Conservation (phyloP, 805 yeast species). For the Sugiyamaella boreocaroliniensis region DNA sequence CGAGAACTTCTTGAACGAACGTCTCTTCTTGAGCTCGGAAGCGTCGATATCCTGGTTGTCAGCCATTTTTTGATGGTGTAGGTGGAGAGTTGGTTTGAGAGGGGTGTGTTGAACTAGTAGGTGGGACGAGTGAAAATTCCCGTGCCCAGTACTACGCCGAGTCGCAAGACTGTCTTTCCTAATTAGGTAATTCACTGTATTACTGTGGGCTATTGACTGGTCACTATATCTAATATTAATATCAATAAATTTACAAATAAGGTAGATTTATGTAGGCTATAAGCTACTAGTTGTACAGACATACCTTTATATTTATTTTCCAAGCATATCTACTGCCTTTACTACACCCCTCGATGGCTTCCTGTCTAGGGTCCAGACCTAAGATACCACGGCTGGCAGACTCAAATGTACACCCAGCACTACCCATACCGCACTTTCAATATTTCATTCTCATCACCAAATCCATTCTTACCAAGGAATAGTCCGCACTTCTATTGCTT, state of each 20-base stretch:
- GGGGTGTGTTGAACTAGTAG: background rate
- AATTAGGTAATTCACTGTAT: too few species aligned
- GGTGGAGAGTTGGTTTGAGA: background rate
- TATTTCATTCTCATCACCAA: constrained; percentile 12
- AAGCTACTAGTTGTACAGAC: too few species aligned
- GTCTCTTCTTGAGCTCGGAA: constrained; percentile 40
- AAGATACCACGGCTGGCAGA: background rate
- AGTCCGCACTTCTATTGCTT: constrained; percentile 51
- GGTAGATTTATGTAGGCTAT: too few species aligned
- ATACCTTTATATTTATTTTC: background rate
- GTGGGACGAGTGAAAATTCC: background rate
- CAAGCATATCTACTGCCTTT: too few species aligned
- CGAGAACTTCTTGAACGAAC: constrained; percentile 95
- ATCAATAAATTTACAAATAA: background rate
- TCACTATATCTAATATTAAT: background rate
- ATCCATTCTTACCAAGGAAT: constrained; percentile 48
- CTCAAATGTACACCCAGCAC: background rate
- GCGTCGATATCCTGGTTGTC: constrained; percentile 16
- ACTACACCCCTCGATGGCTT: too few species aligned
- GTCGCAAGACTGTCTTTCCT: too few species aligned
- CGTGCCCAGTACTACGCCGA: background rate
- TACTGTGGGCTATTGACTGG: background rate
- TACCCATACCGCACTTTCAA: background rate
- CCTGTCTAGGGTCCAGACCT: background rate
- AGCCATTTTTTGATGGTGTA: constrained; percentile 18